Evolutionary conservation across 495 filamentous ascomycete genomes (phyloP), one percentile per base, ranked within the genome.

Genomic region (Jackrogersella minutella): DNA sequence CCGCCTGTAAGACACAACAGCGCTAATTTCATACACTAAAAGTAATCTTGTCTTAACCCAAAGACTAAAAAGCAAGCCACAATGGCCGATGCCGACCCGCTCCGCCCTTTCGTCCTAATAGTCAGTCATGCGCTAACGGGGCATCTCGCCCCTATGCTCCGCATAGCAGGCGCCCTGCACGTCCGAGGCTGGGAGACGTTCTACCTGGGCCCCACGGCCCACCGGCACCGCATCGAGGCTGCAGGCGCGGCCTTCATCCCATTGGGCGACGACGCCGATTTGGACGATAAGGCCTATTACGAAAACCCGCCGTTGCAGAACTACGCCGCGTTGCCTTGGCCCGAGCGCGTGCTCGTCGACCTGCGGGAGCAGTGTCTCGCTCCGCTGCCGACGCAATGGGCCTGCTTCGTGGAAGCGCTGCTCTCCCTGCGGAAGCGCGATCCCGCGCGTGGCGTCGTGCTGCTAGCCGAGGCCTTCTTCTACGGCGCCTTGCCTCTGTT

Each of bases 401-500:
- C 36, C 9, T 66, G 68, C 49, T 51, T 74, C 16, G 22, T 16
- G 3, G 49, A 56, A 10, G 73, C 76, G 8, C 66, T 79, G 4
- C 37, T 34, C 22, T 36, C 13, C 1, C 30, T 77, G 3, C 69
- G 62, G 7, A 57, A 36, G 11, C 58, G 55, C 0, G 66, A 73
- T 21, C 71, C 71, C 2, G 14, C 2, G 17, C 59, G 72, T 9
- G 50, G 72, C 36, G 57, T 78, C 21, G 9, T 78, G 33, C 46
- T 79, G 14, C 30, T 79, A 6, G 63, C 72, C 37, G 77, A 79
- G 50, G 64, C 62, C 14, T 57, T 76, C 62, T 74, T 65, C 36
- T 60, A 61, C 31, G 71, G 68, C 16, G 37, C 58, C 11, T 30
- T 73, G 14, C 77, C 77, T 0, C 65, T 76, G 14, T 50, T 57